phyloP scores from a whole-genome alignment of 2,329 filamentous ascomycete genomes.

The Xylariaceae sp. region DNA sequence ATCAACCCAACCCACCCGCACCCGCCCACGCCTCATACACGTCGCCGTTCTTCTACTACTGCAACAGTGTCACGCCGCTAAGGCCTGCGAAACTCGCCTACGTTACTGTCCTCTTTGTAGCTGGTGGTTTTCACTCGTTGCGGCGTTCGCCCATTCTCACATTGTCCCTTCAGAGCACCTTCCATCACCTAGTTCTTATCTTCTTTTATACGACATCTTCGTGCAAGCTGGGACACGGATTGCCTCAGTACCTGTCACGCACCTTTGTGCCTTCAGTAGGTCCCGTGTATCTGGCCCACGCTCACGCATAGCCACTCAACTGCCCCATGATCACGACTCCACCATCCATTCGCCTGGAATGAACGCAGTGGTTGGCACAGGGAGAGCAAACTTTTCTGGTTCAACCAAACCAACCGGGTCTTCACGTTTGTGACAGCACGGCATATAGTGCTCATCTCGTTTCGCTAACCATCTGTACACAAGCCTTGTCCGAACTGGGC shows the following conservation, averaged over 20 bases:
- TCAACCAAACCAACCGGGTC: no score
- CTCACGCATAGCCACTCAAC: not conserved
- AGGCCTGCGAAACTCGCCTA: not conserved
- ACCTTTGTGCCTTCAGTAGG: not conserved
- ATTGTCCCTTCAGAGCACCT: not conserved
- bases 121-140: not conserved
- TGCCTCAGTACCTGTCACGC: not conserved
- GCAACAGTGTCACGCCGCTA: not conserved
- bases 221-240: no score
- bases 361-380: no score
- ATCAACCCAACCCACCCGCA: not conserved
- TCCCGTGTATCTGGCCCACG: not conserved
- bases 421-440: conserved; percentile 6
- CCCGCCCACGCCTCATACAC: not conserved
- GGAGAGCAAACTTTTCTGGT: no score
- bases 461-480: not conserved
- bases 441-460: not conserved
- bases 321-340: no score
- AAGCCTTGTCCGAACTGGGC: not conserved
- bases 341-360: no score
- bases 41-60: not conserved
- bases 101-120: not conserved
- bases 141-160: not conserved
- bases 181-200: no score
- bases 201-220: no score